Evolutionary conservation across 768 basidiomycete species (phyloP), one percentile per base, ranked within the genome.

Genomic region (Tricholoma bakamatsutake): DNA sequence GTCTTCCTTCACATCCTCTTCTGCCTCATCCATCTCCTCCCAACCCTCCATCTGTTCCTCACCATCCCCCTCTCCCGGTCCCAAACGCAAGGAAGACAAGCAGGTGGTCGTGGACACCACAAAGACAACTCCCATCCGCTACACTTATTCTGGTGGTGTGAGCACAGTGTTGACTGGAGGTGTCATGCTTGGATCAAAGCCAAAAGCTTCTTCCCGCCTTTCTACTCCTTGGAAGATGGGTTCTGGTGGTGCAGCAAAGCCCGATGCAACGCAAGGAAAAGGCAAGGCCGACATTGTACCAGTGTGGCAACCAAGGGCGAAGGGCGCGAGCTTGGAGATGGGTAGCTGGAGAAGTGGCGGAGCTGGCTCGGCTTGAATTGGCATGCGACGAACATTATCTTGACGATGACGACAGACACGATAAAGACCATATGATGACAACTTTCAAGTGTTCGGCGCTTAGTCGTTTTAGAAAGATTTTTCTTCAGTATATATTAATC

Each of bases 101-200:
- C 56, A 43, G 1, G 61, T 69, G 3, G 55, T 67, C 58, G 58
- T 69, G n/a, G 63, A 70, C 50, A 63, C 51, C 34, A 50, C 59
- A 15, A 67, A 67, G 53, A 67, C 64, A 33, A 55, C 67, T 10
- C 61, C 67, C 13, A 70, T 67, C 12, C 71, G 67, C 31, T 77
- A 75, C 61, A 64, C 73, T 12, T 77, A 77, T 59, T 69, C 70
- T 57, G 76, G 74, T 46, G 76, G 76, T 12, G 66, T 73, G 37
- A 76, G 75, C 64, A 74, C 69, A 57, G 72, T 74, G 33, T 69
- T 76, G 48, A 73, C 71, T 11, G 76, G 76, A 18, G 76, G 76
- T 37, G 75, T 77, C 15, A 77, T 76, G 76, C 73, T 77, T 35
- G 76, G 73, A 11, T 45, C 40, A 4, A 48, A 24, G 21, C 21